phyloP scores from a whole-genome alignment of 345 rosid species.

The Trapa bicornis region DNA sequence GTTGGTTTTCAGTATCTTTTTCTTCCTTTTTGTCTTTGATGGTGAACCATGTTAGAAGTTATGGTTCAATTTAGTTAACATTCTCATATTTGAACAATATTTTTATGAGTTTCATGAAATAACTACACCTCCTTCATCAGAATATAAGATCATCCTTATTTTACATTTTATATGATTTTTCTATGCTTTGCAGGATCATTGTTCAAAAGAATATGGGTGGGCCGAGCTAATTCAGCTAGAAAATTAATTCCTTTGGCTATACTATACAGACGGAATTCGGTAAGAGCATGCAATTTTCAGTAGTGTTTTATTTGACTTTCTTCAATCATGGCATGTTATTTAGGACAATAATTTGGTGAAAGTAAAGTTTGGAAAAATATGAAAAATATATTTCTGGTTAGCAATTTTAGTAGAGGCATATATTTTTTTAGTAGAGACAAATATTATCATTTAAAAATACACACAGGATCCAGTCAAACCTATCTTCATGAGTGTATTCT shows the following conservation, averaged over 20 bases:
- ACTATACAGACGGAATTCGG: conserved; percentile 38
- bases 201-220: conserved; percentile 55
- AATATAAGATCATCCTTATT: background rate
- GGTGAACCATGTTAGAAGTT: background rate
- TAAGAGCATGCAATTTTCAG: conserved; percentile 18
- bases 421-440: background rate
- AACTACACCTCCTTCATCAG: background rate
- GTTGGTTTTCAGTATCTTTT: too few relatives aligned
- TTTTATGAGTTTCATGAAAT: background rate
- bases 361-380: background rate
- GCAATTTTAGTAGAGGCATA: background rate
- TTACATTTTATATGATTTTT: conserved; percentile 2
- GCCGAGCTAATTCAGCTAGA: conserved; percentile 33
- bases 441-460: background rate
- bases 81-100: background rate
- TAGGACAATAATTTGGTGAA: background rate
- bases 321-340: conserved; percentile 3
- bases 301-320: background rate
- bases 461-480: background rate
- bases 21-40: background rate
- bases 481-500: background rate
- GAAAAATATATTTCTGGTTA: background rate
- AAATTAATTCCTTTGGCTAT: conserved; percentile 51
- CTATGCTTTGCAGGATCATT: conserved; percentile 33
- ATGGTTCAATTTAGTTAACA: background rate